Conservation (phyloP, 768 basidiomycete genomes). For the Xerocomellus chrysenteron region DNA sequence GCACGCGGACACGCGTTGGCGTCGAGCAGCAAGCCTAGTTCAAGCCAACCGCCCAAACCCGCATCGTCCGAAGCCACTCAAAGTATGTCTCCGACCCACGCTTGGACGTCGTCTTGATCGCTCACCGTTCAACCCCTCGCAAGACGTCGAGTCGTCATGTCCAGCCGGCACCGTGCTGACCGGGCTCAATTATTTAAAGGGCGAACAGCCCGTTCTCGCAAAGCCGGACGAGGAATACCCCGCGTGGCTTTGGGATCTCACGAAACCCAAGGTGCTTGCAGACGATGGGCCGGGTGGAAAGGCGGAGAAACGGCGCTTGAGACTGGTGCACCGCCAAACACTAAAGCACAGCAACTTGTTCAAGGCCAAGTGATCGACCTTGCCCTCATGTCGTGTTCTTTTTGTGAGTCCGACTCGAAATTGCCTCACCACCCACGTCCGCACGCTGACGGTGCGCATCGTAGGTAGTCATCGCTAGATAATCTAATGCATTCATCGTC, state of each 20-base stretch:
- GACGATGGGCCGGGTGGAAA: slow-evolving; percentile 77
- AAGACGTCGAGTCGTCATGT: slow-evolving; percentile 56
- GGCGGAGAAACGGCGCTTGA: slow-evolving; percentile 53
- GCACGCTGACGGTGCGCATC: neutral
- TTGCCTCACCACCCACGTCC: neutral
- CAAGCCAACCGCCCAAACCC: neutral
- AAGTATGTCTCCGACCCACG: slow-evolving; percentile 16
- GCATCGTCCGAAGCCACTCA: slow-evolving; percentile 11
- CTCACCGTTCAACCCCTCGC: neutral
- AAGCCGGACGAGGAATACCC: slow-evolving; percentile 84
- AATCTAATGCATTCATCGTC: too few species aligned
- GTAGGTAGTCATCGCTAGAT: neutral
- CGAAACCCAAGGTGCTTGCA: slow-evolving; percentile 56
- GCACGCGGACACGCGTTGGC: slow-evolving; percentile 17
- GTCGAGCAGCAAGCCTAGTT: neutral
- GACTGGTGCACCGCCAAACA: slow-evolving; percentile 60
- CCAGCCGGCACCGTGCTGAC: slow-evolving; percentile 68
- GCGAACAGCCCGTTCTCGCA: slow-evolving; percentile 73
- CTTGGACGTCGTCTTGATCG: neutral
- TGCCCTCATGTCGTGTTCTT: too few species aligned
- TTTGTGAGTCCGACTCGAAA: neutral
- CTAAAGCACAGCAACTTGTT: slow-evolving; percentile 87
- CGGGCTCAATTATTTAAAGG: slow-evolving; percentile 84
- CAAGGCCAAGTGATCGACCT: slow-evolving; percentile 60
- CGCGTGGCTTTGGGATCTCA: slow-evolving; percentile 81